A percentile compares a stretch with the other conserved stretches of the same genome.
phyloP scores from a whole-genome alignment of 768 basidiomycete genomes.

The Tulasnella sp. region DNA sequence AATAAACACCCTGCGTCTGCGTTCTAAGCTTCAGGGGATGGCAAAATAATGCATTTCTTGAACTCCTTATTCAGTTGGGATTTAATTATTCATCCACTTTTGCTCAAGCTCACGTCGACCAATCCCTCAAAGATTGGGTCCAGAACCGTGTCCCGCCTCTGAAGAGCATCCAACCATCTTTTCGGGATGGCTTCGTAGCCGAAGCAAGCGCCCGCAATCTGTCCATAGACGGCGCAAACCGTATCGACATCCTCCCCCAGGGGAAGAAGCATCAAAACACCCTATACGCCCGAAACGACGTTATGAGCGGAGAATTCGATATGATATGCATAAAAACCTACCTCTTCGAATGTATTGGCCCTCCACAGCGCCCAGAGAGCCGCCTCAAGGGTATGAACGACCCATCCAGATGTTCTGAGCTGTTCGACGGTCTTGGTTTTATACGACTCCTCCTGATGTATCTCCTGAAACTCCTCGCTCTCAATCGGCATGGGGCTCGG shows the following conservation, averaged over 20 bases:
- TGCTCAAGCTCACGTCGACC: neutral
- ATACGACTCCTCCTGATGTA: constrained; percentile 1
- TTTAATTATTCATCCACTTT: neutral
- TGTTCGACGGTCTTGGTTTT: constrained; percentile 11
- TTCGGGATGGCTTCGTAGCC: constrained; percentile 14
- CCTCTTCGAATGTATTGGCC: constrained; percentile 17
- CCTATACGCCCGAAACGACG: neutral
- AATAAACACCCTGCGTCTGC: no score
- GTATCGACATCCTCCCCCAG: constrained; percentile 19
- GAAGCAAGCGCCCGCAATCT: constrained; percentile 16
- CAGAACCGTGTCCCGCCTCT: constrained; percentile 3
- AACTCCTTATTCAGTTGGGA: no score
- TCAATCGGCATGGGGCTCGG: neutral
- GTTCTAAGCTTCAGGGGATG: no score
- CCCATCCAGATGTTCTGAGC: constrained; percentile 16
- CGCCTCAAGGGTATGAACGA: constrained; percentile 18
- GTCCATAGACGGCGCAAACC: constrained; percentile 17
- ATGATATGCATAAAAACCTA: neutral
- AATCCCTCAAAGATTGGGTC: constrained; percentile 2
- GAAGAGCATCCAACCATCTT: constrained; percentile 15
- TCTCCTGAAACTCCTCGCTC: neutral
- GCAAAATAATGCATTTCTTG: no score
- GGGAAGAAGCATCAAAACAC: constrained; percentile 11
- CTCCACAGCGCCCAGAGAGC: constrained; percentile 17
- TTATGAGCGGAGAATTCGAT: neutral